phyloP scores from a whole-genome alignment of 1,139 yeast genomes.

The Suhomyces chickasaworum region DNA sequence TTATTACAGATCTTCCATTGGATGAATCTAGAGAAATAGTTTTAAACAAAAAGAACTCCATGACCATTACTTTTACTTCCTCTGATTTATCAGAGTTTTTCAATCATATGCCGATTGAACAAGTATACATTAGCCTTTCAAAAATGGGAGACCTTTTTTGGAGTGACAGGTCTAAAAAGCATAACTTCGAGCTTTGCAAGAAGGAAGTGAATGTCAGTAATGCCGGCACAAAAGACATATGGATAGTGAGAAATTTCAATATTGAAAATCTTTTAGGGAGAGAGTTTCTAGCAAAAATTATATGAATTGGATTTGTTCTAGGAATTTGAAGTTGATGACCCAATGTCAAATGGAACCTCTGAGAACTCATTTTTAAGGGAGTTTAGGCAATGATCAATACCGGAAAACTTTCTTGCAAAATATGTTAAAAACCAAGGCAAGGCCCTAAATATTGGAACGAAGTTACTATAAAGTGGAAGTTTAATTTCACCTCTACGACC shows the following conservation, averaged over 20 bases:
- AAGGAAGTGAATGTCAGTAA: conserved; percentile 4
- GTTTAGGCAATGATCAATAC: conserved; percentile 62
- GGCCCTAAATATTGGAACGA: conserved; percentile 69
- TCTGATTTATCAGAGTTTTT: conserved; percentile 23
- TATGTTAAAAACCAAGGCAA: conserved; percentile 73
- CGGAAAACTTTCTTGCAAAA: conserved; percentile 53
- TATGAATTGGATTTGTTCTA: background rate
- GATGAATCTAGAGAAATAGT: background rate
- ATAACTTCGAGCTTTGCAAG: conserved; percentile 6
- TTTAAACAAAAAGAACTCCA: conserved; percentile 17
- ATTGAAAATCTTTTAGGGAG: conserved; percentile 1
- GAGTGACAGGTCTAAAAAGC: background rate
- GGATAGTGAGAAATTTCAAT: conserved; percentile 11
- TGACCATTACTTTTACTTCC: conserved; percentile 21
- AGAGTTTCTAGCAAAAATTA: background rate
- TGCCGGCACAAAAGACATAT: background rate
- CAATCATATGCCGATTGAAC: conserved; percentile 22
- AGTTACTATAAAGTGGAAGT: conserved; percentile 72
- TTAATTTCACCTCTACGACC: conserved; percentile 72
- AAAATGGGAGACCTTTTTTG: conserved; percentile 4
- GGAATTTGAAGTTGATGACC: too few species aligned
- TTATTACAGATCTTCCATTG: conserved; percentile 20
- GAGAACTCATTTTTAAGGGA: background rate
- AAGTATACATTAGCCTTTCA: conserved; percentile 19
- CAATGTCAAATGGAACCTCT: too few species aligned